Conservation (phyloP, 2,329 filamentous ascomycete species). For the Fusarium sp. region DNA sequence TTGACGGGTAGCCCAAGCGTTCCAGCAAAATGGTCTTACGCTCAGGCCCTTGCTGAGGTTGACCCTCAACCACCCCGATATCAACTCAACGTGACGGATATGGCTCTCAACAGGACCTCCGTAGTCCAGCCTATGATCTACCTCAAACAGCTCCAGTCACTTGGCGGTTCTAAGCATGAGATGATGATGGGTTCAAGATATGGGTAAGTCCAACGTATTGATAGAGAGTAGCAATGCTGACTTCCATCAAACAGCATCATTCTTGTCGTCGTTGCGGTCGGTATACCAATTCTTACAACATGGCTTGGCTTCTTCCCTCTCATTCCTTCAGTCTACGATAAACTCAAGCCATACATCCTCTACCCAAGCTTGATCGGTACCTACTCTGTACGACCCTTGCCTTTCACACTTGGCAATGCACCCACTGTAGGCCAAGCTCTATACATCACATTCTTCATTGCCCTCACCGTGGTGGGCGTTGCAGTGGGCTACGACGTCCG, state of each 20-base stretch:
- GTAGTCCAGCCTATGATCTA: not conserved
- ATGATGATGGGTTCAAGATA: slow-evolving; percentile 19
- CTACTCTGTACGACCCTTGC: slow-evolving; percentile 12
- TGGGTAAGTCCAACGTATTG: not conserved
- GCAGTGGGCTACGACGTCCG: slow-evolving; percentile 6
- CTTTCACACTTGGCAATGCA: slow-evolving; percentile 16
- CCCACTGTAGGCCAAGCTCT: slow-evolving; percentile 14
- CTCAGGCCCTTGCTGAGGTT: slow-evolving; percentile 3
- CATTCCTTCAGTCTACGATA: slow-evolving; percentile 14
- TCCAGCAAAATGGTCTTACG: slow-evolving; percentile 17
- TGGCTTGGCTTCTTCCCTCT: slow-evolving; percentile 16
- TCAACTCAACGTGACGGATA: slow-evolving; percentile 5
- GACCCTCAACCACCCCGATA: not conserved
- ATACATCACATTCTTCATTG: not conserved
- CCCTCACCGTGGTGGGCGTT: not conserved
- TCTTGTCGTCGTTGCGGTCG: slow-evolving; percentile 1
- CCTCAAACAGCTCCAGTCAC: slow-evolving; percentile 13
- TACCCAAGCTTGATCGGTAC: slow-evolving; percentile 25
- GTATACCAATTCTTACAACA: slow-evolving; percentile 8
- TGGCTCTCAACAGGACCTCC: slow-evolving; percentile 2
- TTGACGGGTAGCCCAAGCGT: slow-evolving; percentile 3
- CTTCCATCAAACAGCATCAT: not conserved
- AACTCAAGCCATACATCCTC: slow-evolving; percentile 19
- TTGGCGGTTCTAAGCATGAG: slow-evolving; percentile 4
- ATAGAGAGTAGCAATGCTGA: accelerated